Evolutionary conservation across 495 filamentous ascomycete species (phyloP), one percentile per base, ranked within the genome.

Genomic region (Neurospora sp.): DNA sequence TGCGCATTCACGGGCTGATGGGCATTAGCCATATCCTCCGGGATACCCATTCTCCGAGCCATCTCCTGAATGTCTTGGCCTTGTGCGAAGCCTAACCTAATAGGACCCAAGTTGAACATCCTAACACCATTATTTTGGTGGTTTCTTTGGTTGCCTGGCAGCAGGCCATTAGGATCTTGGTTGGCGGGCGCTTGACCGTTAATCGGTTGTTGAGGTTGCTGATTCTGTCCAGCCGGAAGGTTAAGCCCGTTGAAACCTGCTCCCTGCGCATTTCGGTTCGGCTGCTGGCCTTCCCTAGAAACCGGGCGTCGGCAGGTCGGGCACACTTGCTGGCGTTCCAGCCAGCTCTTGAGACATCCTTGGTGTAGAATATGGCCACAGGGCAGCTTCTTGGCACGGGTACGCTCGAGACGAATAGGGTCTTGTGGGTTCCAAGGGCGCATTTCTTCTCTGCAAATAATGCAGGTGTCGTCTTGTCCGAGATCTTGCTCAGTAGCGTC

Each of bases 361-460:
- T 97, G 93, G 81, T 99, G 96, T 39, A 99, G 83, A 69, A 98
- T 94, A 80, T 99, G 96, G 3, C 95, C 94, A 79, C 96, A 99
- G 0, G 96, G 96, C 11, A 99, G 88, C 82, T 96, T 97, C 83
- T 98, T 99, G 13, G 96, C 92, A 59, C 96, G 90, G 38, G 90
- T 89, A 43, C 96, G 88, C 77, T 98, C 94, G 73, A 96, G 91
- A 37, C 88, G 83, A 6, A 76, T 81, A 8, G 76, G 71, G 81
- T 85, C 76, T 72, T 78, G 59, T 21, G 87, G 83, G 73, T 87
- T 82, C 89, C 91, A 94, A 3, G 91, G 89, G 40, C 88, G 88
- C 96, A 99, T 98, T 70, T 97, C 93, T 80, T 98, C 96, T 73
- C 96, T 90, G 82, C 96, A 99, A 72, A 99, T 97, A 79, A 99